Evolutionary conservation across 345 rosid genomes (phyloP).

Genomic region (Heritiera fomes): DNA sequence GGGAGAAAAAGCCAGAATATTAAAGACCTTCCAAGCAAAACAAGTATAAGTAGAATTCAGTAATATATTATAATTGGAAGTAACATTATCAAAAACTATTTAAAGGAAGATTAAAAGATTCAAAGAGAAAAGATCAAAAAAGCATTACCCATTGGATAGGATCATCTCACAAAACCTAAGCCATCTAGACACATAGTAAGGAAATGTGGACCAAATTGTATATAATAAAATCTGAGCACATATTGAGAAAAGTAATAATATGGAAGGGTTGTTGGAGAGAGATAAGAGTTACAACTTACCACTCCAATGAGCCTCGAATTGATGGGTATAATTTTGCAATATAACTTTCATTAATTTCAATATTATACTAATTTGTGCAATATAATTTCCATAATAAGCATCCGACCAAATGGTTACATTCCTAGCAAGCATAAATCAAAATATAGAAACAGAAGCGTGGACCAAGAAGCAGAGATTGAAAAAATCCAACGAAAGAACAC

Average conservation of each 20-base stretch:
- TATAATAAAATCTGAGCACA: too few relatives aligned
- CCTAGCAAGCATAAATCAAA: neutral
- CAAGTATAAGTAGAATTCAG: neutral
- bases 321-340: too few relatives aligned
- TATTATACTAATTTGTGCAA: too few relatives aligned
- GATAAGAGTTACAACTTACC: too few relatives aligned
- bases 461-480: neutral
- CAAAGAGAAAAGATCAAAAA: neutral
- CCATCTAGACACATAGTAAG: too few relatives aligned
- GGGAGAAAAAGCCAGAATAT: neutral
- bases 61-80: neutral
- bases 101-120: neutral
- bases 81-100: neutral
- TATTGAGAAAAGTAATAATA: too few relatives aligned
- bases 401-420: neutral
- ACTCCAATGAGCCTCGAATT: too few relatives aligned
- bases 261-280: too few relatives aligned
- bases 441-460: too few relatives aligned
- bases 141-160: neutral
- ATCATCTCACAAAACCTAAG: too few relatives aligned
- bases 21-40: neutral
- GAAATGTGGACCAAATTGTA: too few relatives aligned
- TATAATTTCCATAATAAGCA: neutral
- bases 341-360: too few relatives aligned
- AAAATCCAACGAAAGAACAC: neutral